Percentiles rank a stretch among this genome's conserved stretches.
These are phyloP conservation scores for Peronospora farinosa DNA, from an alignment of 352 stramenopile species.

Conservation along the genomic window DNA sequence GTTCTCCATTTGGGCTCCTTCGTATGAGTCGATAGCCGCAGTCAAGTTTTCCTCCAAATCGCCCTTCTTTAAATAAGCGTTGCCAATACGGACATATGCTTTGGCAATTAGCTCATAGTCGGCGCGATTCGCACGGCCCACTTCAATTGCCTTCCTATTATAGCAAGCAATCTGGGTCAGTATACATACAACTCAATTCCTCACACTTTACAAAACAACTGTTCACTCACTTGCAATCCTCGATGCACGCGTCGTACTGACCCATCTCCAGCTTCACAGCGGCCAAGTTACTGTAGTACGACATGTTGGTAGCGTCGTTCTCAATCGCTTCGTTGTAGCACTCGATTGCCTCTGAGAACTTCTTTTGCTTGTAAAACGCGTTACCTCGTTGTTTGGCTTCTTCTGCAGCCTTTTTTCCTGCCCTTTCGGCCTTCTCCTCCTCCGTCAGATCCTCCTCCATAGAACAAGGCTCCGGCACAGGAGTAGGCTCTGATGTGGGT, in stretches of 20 bases:
- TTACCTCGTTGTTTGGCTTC: constrained; percentile 95
- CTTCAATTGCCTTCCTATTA: constrained; percentile 88
- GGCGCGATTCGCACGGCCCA: constrained; percentile 91
- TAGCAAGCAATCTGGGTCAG: background rate
- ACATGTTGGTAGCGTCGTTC: constrained; percentile 94
- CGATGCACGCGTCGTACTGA: constrained; percentile 92
- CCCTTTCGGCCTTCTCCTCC: constrained; percentile 69
- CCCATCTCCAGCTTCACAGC: constrained; percentile 96
- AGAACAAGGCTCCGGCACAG: constrained; percentile 41
- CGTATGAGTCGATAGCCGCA: constrained; percentile 82
- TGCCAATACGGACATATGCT: constrained; percentile 93
- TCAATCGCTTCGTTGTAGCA: constrained; percentile 95
- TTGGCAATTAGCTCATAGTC: constrained; percentile 96
- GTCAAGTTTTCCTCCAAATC: constrained; percentile 83
- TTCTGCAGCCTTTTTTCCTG: constrained; percentile 65
- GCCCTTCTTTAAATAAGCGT: constrained; percentile 94
- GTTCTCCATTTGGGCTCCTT: constrained; percentile 84
- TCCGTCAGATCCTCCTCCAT: constrained; percentile 85
- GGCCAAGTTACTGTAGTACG: constrained; percentile 96
- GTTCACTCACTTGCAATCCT: constrained; percentile 77
- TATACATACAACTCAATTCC: background rate
- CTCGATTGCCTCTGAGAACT: constrained; percentile 91
- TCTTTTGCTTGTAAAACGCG: constrained; percentile 95
- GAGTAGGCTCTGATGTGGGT: constrained; percentile 27
- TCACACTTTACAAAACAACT: constrained; percentile 1